Conservation (phyloP, 768 basidiomycete genomes). For the Amanita rubescens region DNA sequence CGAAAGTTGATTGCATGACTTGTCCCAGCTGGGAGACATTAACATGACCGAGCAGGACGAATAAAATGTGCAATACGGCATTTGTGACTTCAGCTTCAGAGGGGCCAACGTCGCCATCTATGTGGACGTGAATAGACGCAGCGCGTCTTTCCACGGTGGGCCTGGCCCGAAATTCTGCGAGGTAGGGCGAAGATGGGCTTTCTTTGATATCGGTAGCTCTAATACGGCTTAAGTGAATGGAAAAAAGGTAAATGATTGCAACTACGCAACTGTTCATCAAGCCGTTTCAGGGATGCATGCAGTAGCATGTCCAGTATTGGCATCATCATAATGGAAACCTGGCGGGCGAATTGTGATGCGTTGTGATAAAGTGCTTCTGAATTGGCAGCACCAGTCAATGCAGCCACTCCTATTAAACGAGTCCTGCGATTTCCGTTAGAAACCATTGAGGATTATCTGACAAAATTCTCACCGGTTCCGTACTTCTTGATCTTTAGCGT, state of each 20-base stretch:
- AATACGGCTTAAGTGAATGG: constrained; percentile 4
- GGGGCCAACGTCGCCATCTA: constrained; percentile 86
- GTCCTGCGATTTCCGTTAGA: constrained; percentile 41
- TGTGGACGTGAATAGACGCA: constrained; percentile 81
- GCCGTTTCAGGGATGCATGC: constrained; percentile 45
- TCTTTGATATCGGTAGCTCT: constrained; percentile 62
- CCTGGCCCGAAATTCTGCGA: constrained; percentile 77
- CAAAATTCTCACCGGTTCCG: constrained; percentile 55
- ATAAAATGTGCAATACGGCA: constrained; percentile 64
- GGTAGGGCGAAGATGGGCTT: constrained; percentile 66
- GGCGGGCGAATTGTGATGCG: constrained; percentile 60
- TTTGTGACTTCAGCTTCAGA: constrained; percentile 64
- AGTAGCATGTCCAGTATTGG: constrained; percentile 66
- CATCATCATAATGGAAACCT: constrained; percentile 62
- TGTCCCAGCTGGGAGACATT: constrained; percentile 67
- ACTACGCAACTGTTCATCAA: constrained; percentile 62
- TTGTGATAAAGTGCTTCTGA: constrained; percentile 81
- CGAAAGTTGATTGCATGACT: constrained; percentile 67
- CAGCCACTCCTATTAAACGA: constrained; percentile 80
- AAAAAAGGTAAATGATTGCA: constrained; percentile 9
- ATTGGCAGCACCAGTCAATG: constrained; percentile 69
- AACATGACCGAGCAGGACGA: constrained; percentile 66
- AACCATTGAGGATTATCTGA: not conserved
- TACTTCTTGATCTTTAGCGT: constrained; percentile 56
- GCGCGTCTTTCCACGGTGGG: constrained; percentile 78